Percentiles rank a stretch among this genome's conserved stretches.
phyloP scores from a whole-genome alignment of 2,329 filamentous ascomycete species.

The Reticulascus tulasneorum region DNA sequence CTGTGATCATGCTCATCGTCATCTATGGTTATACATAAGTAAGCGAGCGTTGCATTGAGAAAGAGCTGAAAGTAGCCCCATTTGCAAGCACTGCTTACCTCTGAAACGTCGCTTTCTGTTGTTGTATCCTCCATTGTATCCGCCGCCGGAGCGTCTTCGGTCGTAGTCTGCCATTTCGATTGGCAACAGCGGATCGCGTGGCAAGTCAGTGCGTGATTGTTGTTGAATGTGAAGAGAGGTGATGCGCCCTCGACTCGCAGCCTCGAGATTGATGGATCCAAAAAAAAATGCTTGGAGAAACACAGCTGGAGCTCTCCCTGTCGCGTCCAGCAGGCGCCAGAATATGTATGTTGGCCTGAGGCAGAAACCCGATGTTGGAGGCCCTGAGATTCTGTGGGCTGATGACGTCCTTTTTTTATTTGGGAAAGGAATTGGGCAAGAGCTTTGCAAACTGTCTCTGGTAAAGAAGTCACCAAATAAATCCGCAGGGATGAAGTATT shows the following conservation, averaged over 20 bases:
- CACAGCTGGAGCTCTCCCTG: slow-evolving; percentile 12
- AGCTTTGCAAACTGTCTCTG: too few relatives aligned
- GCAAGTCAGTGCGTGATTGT: not conserved
- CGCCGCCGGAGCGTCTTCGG: slow-evolving; percentile 46
- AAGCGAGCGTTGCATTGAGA: not conserved
- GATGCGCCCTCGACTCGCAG: not conserved
- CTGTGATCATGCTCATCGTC: slow-evolving; percentile 76
- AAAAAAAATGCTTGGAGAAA: slow-evolving; percentile 10
- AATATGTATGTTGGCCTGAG: too few relatives aligned
- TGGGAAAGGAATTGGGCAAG: too few relatives aligned
- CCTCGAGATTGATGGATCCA: slow-evolving; percentile 8
- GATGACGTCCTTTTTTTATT: too few relatives aligned
- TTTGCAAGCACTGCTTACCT: slow-evolving; percentile 50
- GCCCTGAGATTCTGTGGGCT: too few relatives aligned
- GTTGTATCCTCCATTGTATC: slow-evolving; percentile 45
- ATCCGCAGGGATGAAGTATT: too few relatives aligned
- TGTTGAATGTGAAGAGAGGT: not conserved
- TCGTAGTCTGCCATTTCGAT: slow-evolving; percentile 53
- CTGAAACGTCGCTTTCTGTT: slow-evolving; percentile 74
- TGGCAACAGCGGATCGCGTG: not conserved
- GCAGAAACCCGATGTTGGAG: too few relatives aligned
- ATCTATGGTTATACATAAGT: slow-evolving; percentile 40
- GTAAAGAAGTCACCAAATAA: too few relatives aligned
- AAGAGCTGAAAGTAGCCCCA: slow-evolving; percentile 1
- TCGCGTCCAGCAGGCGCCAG: slow-evolving; percentile 4